Percentiles rank a stretch among this genome's conserved stretches.
phyloP scores from a whole-genome alignment of 176 grass and related monocot genomes.

The Musa itinerans region DNA sequence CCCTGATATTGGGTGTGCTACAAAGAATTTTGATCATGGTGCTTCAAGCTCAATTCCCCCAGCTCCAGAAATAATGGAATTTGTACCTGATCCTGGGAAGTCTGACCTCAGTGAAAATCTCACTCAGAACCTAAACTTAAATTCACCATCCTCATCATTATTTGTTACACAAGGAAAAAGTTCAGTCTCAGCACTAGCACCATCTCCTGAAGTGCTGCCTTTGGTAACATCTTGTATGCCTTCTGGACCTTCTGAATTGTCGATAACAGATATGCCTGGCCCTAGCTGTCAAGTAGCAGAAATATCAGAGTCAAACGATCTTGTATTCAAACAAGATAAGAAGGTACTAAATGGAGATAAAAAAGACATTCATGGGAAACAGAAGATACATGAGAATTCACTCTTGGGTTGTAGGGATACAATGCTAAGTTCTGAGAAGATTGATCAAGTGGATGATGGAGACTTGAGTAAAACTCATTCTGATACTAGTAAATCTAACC shows the following conservation, averaged over 20 bases:
- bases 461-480: conserved; percentile 16
- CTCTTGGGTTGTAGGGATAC: conserved; percentile 13
- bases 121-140: conserved; percentile 37
- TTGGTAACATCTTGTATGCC: conserved; percentile 9
- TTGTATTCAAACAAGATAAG: conserved; percentile 15
- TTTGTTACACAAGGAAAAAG: conserved; percentile 19
- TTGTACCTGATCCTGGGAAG: neutral
- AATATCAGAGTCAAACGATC: conserved; percentile 1
- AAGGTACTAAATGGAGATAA: neutral
- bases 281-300: conserved; percentile 22
- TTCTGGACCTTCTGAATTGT: conserved; percentile 10
- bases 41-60: conserved; percentile 10
- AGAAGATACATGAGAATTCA: neutral
- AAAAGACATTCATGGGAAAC: neutral
- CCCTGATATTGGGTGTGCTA: conserved; percentile 20
- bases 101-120: conserved; percentile 9
- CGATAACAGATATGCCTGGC: conserved; percentile 18
- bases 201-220: conserved; percentile 29
- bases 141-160: conserved; percentile 38
- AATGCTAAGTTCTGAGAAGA: conserved; percentile 9
- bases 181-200: neutral
- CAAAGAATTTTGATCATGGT: conserved; percentile 17
- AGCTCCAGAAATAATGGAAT: conserved; percentile 21
- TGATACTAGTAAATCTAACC: conserved; percentile 11
- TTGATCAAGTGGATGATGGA: conserved; percentile 13